Evolutionary conservation across 2,329 filamentous ascomycete genomes (phyloP).

Genomic region (Ophiostoma quercus): DNA sequence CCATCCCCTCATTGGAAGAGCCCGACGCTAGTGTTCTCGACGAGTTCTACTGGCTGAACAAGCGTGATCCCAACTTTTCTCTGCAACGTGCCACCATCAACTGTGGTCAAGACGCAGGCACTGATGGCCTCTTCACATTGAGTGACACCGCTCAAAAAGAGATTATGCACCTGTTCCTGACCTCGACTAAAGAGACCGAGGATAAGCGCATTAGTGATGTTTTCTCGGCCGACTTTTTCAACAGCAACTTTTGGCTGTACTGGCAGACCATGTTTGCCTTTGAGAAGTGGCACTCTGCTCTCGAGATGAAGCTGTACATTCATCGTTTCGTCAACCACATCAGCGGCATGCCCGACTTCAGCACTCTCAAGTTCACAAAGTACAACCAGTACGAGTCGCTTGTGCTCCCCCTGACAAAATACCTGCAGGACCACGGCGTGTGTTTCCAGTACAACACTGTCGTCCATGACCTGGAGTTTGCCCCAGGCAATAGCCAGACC

Average conservation of each 20-base stretch:
- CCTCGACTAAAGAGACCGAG: conserved; percentile 29
- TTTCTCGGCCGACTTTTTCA: conserved; percentile 33
- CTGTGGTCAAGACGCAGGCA: conserved; percentile 31
- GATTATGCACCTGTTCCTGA: conserved; percentile 35
- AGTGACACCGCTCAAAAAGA: conserved; percentile 32
- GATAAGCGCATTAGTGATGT: conserved; percentile 33
- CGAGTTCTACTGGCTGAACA: conserved; percentile 35
- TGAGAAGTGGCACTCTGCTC: conserved; percentile 36
- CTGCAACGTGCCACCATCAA: conserved; percentile 32
- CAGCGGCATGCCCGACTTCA: conserved; percentile 32
- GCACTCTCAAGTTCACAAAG: conserved; percentile 33
- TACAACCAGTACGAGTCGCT: conserved; percentile 38
- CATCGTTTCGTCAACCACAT: conserved; percentile 34
- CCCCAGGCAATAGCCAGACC: conserved; percentile 20
- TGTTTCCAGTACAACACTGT: conserved; percentile 31
- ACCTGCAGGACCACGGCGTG: conserved; percentile 33
- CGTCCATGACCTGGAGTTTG: conserved; percentile 30
- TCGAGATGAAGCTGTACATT: conserved; percentile 36
- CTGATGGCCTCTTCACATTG: conserved; percentile 30
- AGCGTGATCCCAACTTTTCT: conserved; percentile 29
- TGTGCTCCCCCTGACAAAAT: conserved; percentile 33
- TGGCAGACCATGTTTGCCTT: conserved; percentile 37
- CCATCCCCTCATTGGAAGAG: conserved; percentile 32
- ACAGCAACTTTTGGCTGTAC: conserved; percentile 37
- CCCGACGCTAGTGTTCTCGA: conserved; percentile 32